Evolutionary conservation across 257 asterid species (phyloP).

Genomic region (Solanum piurae): DNA sequence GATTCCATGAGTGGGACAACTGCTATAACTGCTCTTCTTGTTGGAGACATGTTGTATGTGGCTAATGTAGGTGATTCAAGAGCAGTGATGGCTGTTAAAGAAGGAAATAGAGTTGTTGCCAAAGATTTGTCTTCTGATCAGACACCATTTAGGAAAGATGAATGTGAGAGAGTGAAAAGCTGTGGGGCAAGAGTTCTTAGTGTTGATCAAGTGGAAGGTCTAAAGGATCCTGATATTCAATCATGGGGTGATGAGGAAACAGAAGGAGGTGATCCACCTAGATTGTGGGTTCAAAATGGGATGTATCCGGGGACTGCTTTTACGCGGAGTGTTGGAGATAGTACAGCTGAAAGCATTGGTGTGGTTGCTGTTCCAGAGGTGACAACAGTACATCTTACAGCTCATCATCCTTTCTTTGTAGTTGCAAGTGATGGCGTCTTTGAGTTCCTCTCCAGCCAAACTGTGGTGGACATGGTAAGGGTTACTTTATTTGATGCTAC

Average conservation of each 20-base stretch:
- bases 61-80: slow-evolving; percentile 96
- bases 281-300: slow-evolving; percentile 89
- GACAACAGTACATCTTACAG: slow-evolving; percentile 42
- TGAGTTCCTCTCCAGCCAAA: slow-evolving; percentile 81
- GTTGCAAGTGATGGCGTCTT: slow-evolving; percentile 92
- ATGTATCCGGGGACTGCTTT: slow-evolving; percentile 97
- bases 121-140: slow-evolving; percentile 76
- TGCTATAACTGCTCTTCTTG: slow-evolving; percentile 65
- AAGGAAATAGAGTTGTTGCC: slow-evolving; percentile 51
- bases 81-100: slow-evolving; percentile 77
- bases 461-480: slow-evolving; percentile 81
- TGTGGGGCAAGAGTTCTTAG: slow-evolving; percentile 95
- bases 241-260: slow-evolving; percentile 93
- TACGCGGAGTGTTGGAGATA: slow-evolving; percentile 86
- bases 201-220: slow-evolving; percentile 92
- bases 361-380: slow-evolving; percentile 86
- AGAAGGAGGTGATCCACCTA: slow-evolving; percentile 90
- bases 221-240: slow-evolving; percentile 77
- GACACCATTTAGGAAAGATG: slow-evolving; percentile 90
- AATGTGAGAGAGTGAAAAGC: slow-evolving; percentile 75
- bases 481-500: not conserved
- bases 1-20: slow-evolving; percentile 99
- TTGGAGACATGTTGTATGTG: slow-evolving; percentile 69
- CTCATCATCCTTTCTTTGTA: slow-evolving; percentile 61
- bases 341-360: slow-evolving; percentile 78